A percentile compares a stretch with the other conserved stretches of the same genome.
These are phyloP conservation scores for Davidsoniella neocaledoniae DNA, from an alignment of 2,329 filamentous ascomycete species.

Conservation along the genomic window DNA sequence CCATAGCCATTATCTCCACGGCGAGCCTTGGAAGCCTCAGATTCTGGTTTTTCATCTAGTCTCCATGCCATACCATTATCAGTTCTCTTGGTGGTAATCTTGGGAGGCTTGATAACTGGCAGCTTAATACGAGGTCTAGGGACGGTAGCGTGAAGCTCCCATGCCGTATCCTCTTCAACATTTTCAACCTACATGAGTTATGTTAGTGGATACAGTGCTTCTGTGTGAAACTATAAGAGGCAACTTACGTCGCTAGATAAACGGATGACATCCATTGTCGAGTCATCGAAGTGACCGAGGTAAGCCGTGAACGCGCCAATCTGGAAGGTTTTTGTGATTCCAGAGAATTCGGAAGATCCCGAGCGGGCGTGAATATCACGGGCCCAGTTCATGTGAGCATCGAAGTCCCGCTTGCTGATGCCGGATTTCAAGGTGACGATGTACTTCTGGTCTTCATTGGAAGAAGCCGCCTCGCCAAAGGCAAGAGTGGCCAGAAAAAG, in stretches of 20 bases:
- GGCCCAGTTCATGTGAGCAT: slow-evolving; percentile 22
- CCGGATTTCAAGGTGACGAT: slow-evolving; percentile 29
- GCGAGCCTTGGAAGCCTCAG: neutral
- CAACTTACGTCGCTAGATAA: slow-evolving; percentile 23
- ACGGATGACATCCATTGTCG: slow-evolving; percentile 24
- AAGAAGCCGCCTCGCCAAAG: slow-evolving; percentile 13
- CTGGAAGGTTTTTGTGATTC: slow-evolving; percentile 19
- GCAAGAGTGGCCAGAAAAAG: slow-evolving; percentile 14
- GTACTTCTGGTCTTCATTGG: slow-evolving; percentile 23
- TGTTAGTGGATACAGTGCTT: slow-evolving; percentile 1
- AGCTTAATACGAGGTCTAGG: neutral
- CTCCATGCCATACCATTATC: neutral
- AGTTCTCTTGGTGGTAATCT: neutral
- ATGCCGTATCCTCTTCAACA: slow-evolving; percentile 4
- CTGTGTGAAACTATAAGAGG: slow-evolving; percentile 31
- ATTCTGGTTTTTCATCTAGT: neutral
- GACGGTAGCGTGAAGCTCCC: slow-evolving; percentile 3
- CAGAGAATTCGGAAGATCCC: slow-evolving; percentile 19
- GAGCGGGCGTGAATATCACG: slow-evolving; percentile 18
- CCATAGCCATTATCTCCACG: neutral
- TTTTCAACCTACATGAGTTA: slow-evolving; percentile 8
- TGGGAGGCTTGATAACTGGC: neutral
- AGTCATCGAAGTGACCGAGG: slow-evolving; percentile 24
- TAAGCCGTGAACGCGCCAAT: slow-evolving; percentile 25
- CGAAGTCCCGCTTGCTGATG: slow-evolving; percentile 18